Evolutionary conservation across 148 eudicot genomes (phyloP).

Genomic region (Agrostemma githago): DNA sequence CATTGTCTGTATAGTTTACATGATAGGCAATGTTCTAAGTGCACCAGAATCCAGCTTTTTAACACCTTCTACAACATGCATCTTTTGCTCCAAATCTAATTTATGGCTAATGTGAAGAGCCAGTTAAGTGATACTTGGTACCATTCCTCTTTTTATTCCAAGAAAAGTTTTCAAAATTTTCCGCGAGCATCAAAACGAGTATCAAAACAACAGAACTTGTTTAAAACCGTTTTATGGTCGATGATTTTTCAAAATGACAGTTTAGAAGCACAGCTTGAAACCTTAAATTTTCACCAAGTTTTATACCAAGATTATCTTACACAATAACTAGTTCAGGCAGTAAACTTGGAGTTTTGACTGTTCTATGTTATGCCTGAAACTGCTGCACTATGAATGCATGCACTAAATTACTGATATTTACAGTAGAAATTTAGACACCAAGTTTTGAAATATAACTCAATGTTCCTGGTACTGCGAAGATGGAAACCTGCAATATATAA

Average conservation of each 20-base stretch:
- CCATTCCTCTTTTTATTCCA: background rate
- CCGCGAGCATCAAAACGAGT: background rate
- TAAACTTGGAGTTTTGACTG: background rate
- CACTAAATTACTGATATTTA: background rate
- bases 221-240: background rate
- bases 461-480: background rate
- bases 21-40: background rate
- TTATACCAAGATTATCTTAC: background rate
- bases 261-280: background rate
- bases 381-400: slow-evolving; percentile 3
- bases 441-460: background rate
- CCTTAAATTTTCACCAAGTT: background rate
- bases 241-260: background rate
- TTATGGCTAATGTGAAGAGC: slow-evolving; percentile 14
- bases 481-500: background rate
- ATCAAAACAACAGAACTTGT: background rate
- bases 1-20: background rate
- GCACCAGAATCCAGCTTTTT: slow-evolving; percentile 16
- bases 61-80: slow-evolving; percentile 16
- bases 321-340: background rate
- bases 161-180: background rate
- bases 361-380: background rate
- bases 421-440: background rate
- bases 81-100: slow-evolving; percentile 14
- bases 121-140: slow-evolving; percentile 11